Conservation (phyloP, 768 basidiomycete genomes). For the Russula vinacea region DNA sequence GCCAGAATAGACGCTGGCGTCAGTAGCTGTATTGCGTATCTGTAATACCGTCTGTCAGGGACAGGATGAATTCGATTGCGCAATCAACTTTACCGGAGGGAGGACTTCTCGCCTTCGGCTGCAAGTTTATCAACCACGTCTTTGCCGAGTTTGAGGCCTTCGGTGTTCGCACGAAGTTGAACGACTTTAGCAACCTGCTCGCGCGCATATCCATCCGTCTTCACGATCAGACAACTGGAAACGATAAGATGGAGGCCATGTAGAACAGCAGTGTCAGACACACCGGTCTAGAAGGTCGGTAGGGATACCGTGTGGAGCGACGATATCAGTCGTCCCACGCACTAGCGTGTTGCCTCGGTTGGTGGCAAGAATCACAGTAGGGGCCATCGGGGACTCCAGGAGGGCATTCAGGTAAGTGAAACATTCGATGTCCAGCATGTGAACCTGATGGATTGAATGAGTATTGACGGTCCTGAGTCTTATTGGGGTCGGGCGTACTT, state of each 20-base stretch:
- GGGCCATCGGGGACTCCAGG: constrained; percentile 94
- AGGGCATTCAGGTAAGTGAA: constrained; percentile 98
- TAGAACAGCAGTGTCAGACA: constrained; percentile 27
- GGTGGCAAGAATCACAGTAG: constrained; percentile 94
- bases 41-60: constrained; percentile 34
- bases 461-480: constrained; percentile 3
- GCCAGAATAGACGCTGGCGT: constrained; percentile 90
- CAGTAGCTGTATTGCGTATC: constrained; percentile 88
- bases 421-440: constrained; percentile 99
- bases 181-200: constrained; percentile 87
- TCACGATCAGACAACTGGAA: constrained; percentile 88
- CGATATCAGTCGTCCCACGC: constrained; percentile 88
- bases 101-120: constrained; percentile 75
- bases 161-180: constrained; percentile 79
- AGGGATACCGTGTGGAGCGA: constrained; percentile 90
- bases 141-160: constrained; percentile 71
- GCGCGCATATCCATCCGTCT: constrained; percentile 77
- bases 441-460: constrained; percentile 56
- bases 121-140: constrained; percentile 81
- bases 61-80: constrained; percentile 4
- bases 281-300: constrained; percentile 91
- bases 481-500: constrained; percentile 52
- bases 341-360: constrained; percentile 92
- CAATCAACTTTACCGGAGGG: constrained; percentile 58
- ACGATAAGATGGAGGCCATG: not conserved